Evolutionary conservation across 805 yeast species (phyloP), one percentile per base, ranked within the genome.

Genomic region (Barnettozyma sucrosica): DNA sequence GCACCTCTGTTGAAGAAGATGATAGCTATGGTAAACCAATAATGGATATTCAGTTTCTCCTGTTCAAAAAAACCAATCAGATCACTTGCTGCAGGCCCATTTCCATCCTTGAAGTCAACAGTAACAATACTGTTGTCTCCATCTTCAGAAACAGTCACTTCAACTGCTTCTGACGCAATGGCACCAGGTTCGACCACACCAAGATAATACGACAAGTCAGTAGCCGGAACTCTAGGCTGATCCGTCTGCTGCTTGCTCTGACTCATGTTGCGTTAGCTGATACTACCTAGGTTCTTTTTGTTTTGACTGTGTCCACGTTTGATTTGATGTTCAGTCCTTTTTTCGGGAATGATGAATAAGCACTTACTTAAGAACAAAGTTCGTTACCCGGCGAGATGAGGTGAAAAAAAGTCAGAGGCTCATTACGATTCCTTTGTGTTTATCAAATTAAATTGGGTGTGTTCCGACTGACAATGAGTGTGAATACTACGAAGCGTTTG

Each of bases 21-120:
- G 49, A 81, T 62, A 1, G 95, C 90, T 52, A 90, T 81, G 20
- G 84, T 76, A 18, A 88, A 67, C 99, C 99, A 93, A 67, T 81
- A 87, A 60, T 83, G 81, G 46, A 76, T 72, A 20, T 77, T 80
- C 43, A 92, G 83, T 48, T 77, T 79, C 67, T 93, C 98, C 54
- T 85, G 87, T 52, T 85, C 84, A 52, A 93, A 70, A 52, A 92
- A 76, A 24, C 79, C 77, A 54, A 85, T 80, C 52, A 93, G 73
- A 60, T 93, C 98, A 40, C 80, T 75, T 5, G 96, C 87, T 63
- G 92, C 96, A 5, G 96, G 95, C 48, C 89, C 72, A 60, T 92
- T 98, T 30, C 89, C 72, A 60, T 92, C 98, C 32, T 81, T 80
- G 50, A 85, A 74, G 59, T 89, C 92, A 55, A 93, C 79, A 45